Conservation (phyloP, 2,329 filamentous ascomycete genomes). For the Tolypocladium amazonense region DNA sequence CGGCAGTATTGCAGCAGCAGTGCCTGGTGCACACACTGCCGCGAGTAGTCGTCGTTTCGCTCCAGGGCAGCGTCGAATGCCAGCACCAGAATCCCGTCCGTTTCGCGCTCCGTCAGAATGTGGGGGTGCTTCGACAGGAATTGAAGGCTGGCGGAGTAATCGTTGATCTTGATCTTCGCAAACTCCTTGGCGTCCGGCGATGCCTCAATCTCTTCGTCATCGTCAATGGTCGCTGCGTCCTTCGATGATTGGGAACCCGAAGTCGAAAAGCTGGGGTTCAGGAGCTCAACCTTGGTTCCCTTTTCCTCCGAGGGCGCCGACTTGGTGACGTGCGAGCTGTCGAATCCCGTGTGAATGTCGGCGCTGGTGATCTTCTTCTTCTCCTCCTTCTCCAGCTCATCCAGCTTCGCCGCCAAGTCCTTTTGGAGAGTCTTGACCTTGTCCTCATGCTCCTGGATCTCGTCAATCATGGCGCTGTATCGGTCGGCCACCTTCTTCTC, state of each 20-base stretch:
- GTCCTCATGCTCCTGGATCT: conserved; percentile 63
- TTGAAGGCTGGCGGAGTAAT: conserved; percentile 62
- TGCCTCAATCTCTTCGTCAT: conserved; percentile 65
- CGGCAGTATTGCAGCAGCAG: conserved; percentile 91
- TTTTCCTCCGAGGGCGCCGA: conserved; percentile 33
- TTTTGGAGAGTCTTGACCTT: conserved; percentile 73
- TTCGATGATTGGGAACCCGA: conserved; percentile 3
- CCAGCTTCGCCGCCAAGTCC: conserved; percentile 63
- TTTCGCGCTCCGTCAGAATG: conserved; percentile 75
- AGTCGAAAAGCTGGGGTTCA: conserved; percentile 52
- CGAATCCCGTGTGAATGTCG: conserved; percentile 77
- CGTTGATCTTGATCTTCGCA: conserved; percentile 62
- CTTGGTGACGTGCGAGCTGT: conserved; percentile 73
- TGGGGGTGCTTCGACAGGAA: conserved; percentile 73
- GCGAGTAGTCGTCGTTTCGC: conserved; percentile 62
- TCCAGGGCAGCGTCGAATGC: conserved; percentile 84
- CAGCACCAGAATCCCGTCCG: conserved; percentile 80
- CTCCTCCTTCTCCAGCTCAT: conserved; percentile 75
- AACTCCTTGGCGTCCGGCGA: conserved; percentile 73
- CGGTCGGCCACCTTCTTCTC: conserved; percentile 61
- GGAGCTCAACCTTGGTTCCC: conserved; percentile 53
- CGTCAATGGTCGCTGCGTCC: conserved; percentile 33
- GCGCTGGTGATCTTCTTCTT: conserved; percentile 89
- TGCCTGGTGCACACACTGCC: conserved; percentile 87
- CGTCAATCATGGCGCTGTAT: conserved; percentile 66